Evolutionary conservation across 495 filamentous ascomycete genomes (phyloP).

Genomic region (Tricharina praecox): DNA sequence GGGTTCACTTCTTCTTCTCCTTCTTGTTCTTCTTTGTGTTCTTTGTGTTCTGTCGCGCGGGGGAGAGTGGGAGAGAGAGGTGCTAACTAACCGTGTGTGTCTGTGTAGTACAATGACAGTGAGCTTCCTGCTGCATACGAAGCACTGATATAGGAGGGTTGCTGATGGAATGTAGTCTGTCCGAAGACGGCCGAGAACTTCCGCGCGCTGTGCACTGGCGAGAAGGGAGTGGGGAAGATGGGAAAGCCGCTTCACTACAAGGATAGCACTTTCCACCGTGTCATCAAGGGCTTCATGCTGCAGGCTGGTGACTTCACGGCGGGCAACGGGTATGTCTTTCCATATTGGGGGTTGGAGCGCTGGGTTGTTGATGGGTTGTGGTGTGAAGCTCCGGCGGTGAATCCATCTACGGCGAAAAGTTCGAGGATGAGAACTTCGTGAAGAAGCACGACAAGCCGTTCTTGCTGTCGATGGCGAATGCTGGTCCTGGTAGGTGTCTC

Average conservation of each 20-base stretch:
- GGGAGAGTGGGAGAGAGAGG: too few relatives aligned
- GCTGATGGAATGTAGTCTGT: conserved; percentile 38
- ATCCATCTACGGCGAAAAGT: conserved; percentile 95
- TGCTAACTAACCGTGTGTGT: conserved; percentile 21
- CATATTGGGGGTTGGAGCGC: not conserved
- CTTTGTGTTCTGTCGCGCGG: too few relatives aligned
- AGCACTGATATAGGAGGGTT: not conserved
- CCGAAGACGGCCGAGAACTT: conserved; percentile 96
- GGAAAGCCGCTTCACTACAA: conserved; percentile 87
- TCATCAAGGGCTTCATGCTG: conserved; percentile 98
- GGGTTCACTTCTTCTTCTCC: conserved; percentile 24
- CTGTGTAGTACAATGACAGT: conserved; percentile 55
- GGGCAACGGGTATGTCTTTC: conserved; percentile 46
- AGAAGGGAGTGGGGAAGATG: conserved; percentile 65
- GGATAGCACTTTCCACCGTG: conserved; percentile 67
- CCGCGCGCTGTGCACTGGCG: conserved; percentile 81
- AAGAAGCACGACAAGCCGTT: conserved; percentile 90
- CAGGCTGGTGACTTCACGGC: conserved; percentile 97
- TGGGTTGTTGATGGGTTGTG: conserved; percentile 10
- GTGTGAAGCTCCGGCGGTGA: conserved; percentile 71
- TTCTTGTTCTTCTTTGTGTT: too few relatives aligned
- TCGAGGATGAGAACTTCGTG: conserved; percentile 92
- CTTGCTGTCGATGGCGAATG: conserved; percentile 93
- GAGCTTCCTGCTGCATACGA: conserved; percentile 14
- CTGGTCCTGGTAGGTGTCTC: conserved; percentile 59